phyloP scores from a whole-genome alignment of 345 rosid species.

The Lumnitzera littorea region DNA sequence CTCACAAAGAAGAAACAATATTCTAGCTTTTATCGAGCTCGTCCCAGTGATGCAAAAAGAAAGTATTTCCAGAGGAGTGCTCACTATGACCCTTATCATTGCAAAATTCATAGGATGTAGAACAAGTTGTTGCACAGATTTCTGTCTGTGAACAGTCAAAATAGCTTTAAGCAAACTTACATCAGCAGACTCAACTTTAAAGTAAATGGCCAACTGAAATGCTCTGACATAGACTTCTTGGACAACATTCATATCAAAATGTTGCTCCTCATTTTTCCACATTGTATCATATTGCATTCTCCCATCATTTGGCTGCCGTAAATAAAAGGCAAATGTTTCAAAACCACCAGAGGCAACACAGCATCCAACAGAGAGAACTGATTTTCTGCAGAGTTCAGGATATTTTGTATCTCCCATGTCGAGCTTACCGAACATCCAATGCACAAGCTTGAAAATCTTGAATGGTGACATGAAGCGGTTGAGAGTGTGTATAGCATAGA shows the following conservation, averaged over 20 bases:
- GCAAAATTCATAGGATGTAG: constrained; percentile 54
- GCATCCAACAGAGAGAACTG: constrained; percentile 46
- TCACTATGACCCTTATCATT: constrained; percentile 36
- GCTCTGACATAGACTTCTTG: constrained; percentile 54
- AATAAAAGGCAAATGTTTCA: constrained; percentile 41
- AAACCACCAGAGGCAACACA: constrained; percentile 61
- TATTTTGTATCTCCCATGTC: constrained; percentile 17
- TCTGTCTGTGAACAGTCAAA: constrained; percentile 33
- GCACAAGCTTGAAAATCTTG: constrained; percentile 50
- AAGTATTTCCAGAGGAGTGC: constrained; percentile 57
- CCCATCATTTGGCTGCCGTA: constrained; percentile 38
- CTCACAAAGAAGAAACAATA: constrained; percentile 59
- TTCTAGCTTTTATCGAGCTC: constrained; percentile 51
- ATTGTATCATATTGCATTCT: constrained; percentile 34
- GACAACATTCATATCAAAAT: constrained; percentile 37
- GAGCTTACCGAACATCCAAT: constrained; percentile 47
- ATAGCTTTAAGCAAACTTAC: constrained; percentile 57
- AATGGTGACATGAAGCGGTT: constrained; percentile 58
- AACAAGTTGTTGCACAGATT: constrained; percentile 20
- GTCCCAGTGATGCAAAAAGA: constrained; percentile 43
- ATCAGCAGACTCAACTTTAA: constrained; percentile 42
- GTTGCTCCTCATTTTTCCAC: constrained; percentile 44
- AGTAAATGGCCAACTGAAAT: constrained; percentile 45
- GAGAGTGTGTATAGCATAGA: constrained; percentile 49
- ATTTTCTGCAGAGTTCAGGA: constrained; percentile 18